Conservation (phyloP, 1,284 basidiomycete genomes). For the Fomes fomentarius region DNA sequence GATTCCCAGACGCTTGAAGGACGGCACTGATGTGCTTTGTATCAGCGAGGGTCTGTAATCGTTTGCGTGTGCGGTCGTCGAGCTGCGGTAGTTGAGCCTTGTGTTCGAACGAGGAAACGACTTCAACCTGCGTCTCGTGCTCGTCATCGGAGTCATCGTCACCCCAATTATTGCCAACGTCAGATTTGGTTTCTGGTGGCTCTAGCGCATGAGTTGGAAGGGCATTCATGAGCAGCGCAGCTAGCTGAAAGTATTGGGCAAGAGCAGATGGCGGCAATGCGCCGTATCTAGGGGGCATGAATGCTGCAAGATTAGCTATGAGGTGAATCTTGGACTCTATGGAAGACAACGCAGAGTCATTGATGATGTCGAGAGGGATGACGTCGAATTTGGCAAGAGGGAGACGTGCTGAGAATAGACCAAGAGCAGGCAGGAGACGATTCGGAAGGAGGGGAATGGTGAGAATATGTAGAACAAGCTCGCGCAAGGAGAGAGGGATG, state of each 20-base stretch:
- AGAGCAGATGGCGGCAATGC: conserved; percentile 48
- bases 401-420: conserved; percentile 46
- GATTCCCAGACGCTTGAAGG: conserved; percentile 42
- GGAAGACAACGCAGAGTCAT: conserved; percentile 13
- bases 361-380: conserved; percentile 31
- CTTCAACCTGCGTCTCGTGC: conserved; percentile 35
- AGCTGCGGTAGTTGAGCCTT: conserved; percentile 42
- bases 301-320: conserved; percentile 65
- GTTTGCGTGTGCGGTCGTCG: conserved; percentile 59
- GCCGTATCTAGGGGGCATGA: conserved; percentile 59
- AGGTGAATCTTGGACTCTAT: conserved; percentile 53
- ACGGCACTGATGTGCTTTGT: conserved; percentile 55
- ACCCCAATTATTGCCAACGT: conserved; percentile 24
- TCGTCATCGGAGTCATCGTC: conserved; percentile 49
- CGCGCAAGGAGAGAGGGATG: conserved; percentile 30
- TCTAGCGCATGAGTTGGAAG: conserved; percentile 59
- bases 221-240: conserved; percentile 52
- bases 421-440: conserved; percentile 61
- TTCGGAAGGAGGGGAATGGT: conserved; percentile 70
- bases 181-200: conserved; percentile 36
- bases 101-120: conserved; percentile 42
- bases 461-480: conserved; percentile 53
- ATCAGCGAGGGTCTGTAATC: conserved; percentile 53
- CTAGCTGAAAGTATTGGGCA: conserved; percentile 56
- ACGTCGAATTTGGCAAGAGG: conserved; percentile 46